Evolutionary conservation across 1,139 yeast species (phyloP), one percentile per base, ranked within the genome.

Genomic region (Blastobotrys elegans): DNA sequence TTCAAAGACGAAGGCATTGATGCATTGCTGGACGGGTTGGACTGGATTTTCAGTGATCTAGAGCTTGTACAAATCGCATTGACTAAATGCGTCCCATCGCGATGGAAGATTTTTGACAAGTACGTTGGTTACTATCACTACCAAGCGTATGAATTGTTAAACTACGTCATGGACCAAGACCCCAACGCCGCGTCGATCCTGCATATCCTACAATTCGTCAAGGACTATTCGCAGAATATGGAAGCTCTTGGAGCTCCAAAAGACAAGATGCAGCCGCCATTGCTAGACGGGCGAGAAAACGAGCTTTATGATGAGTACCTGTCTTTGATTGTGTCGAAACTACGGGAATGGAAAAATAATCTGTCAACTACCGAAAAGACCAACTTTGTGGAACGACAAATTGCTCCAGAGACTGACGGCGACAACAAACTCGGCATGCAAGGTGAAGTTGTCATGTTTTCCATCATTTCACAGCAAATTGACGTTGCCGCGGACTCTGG

Each of bases 401-500:
- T 73, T 1, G 87, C 94, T 4, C 96, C 96, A 1, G 92, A 83
- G 50, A 67, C 73, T 13, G 88, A 84, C 56, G 77, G 82, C 20
- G 79, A 83, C 36, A 75, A 80, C n/a, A 66, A 72, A 41, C 68
- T 79, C 35, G 86, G 82, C 31, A 69, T 87, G 49, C 82, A 80
- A 54, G 71, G 71, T 6, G 82, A 87, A 13, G 86, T 83, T 21
- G 84, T 80, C 48, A 87, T 88, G 44, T 81, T 87, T 63, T 79
- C 85, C 44, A 85, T 89, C 82, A 79, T 89, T 52, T 83, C 84
- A 30, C 96, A 88, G 62, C 96, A 89, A 63, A 84, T 89, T n/a
- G 95, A 86, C 56, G 94, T 86, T 10, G 95, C 96, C 0, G 88
- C 92, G 0, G 92, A 84, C 35, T 82, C 95, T 2, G 88, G 89